phyloP scores from a whole-genome alignment of 2,329 filamentous ascomycete species.

The Fusarium palustre region DNA sequence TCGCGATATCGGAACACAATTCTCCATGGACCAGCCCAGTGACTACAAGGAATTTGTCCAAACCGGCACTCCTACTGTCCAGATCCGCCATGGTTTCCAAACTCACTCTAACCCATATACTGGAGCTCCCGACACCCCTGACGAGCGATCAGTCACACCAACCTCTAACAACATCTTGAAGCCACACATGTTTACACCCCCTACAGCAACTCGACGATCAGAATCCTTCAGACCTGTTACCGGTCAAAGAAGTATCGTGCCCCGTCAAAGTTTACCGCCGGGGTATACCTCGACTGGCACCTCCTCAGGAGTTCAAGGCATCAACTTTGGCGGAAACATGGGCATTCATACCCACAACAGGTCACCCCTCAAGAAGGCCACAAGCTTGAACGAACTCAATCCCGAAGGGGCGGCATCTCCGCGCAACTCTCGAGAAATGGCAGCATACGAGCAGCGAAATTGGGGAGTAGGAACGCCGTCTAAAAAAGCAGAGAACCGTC shows the following conservation, averaged over 20 bases:
- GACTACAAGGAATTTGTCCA: conserved; percentile 60
- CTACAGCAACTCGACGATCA: conserved; percentile 47
- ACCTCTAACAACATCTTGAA: conserved; percentile 54
- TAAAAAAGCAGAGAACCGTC: conserved; percentile 52
- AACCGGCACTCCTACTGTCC: conserved; percentile 66
- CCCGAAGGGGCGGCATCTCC: conserved; percentile 59
- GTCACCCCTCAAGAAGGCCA: conserved; percentile 84
- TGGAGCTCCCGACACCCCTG: conserved; percentile 64
- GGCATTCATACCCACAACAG: conserved; percentile 83
- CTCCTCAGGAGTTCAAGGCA: conserved; percentile 43
- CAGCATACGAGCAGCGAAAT: conserved; percentile 64
- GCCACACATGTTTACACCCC: conserved; percentile 59
- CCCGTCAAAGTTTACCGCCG: conserved; percentile 53
- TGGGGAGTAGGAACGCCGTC: conserved; percentile 56
- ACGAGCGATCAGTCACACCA: conserved; percentile 53
- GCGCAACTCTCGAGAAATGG: conserved; percentile 72
- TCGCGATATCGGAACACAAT: conserved; percentile 82
- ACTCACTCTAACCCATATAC: conserved; percentile 86
- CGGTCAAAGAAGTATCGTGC: conserved; percentile 46
- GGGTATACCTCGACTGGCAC: conserved; percentile 49
- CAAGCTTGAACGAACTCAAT: conserved; percentile 70
- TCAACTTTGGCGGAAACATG: conserved; percentile 75
- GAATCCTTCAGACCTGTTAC: conserved; percentile 52
- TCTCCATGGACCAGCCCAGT: conserved; percentile 62
- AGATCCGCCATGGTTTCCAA: conserved; percentile 80